These are phyloP conservation scores for Vigna mungo DNA, from an alignment of 306 rosid species.

Conservation along the genomic window DNA sequence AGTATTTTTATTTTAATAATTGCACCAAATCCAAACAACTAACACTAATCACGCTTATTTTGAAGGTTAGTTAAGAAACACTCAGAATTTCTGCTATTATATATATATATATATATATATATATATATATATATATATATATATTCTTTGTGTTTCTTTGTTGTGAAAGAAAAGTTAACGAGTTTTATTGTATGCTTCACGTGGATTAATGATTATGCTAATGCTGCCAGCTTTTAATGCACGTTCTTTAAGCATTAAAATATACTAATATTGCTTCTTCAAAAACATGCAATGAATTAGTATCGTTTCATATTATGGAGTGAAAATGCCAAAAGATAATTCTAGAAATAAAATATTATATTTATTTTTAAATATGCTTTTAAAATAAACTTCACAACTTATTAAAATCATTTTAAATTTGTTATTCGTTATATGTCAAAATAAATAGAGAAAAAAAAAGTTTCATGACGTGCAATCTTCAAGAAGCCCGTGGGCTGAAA, in stretches of 20 bases:
- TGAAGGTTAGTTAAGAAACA: background rate
- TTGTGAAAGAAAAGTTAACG: too few relatives aligned
- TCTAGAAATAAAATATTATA: too few relatives aligned
- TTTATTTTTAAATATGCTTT: too few relatives aligned
- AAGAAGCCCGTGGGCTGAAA: slow-evolving; percentile 13
- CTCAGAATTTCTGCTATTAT: background rate
- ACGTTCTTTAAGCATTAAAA: background rate
- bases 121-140: too few relatives aligned
- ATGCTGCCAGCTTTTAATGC: slow-evolving; percentile 3
- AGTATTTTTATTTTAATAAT: background rate
- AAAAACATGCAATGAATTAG: background rate
- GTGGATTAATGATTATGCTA: background rate
- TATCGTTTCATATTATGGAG: too few relatives aligned
- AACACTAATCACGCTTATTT: background rate
- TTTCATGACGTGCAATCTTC: background rate
- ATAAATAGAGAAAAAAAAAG: background rate
- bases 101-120: background rate
- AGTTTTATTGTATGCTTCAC: too few relatives aligned
- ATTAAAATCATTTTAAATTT: background rate
- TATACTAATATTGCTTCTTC: background rate
- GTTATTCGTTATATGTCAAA: too few relatives aligned
- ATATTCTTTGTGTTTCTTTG: too few relatives aligned
- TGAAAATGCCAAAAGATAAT: too few relatives aligned
- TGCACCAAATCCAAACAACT: background rate
- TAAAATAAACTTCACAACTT: background rate